Base-by-base conservation (phyloP, 345 rosid genomes). In the Camelina hispida region DNA sequence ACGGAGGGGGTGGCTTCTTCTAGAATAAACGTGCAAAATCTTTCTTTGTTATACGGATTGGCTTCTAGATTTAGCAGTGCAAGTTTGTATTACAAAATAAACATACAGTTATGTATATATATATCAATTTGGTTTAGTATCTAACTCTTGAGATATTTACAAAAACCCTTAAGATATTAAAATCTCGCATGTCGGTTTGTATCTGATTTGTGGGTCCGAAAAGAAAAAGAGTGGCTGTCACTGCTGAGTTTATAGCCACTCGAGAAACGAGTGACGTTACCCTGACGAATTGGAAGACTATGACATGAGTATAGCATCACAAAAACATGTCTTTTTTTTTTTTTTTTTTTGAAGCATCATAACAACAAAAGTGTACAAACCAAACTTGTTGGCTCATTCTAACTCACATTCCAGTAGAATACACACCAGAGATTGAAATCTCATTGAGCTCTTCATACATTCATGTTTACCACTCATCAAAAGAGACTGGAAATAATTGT, bases 231-330 rank as follows among this genome's bases (percentile, higher is more conserved):
- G 73, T 67, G 73, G 61, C 53, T 67, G 7, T 38, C 13, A 58
- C 68, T 38, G 34, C 43, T 52, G 15, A 37, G 52, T 25, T 28
- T 43, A 55, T 38, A 73, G 54, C 73, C 68, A 60, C 79, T 59
- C 52, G 53, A 30, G 47, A 68, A 60, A 38, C 22, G 3, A 56
- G 60, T 58, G 52, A 66, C 38, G 50, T 58, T 58, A 14, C 34
- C 17, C 64, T 32, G 2, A 66, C 48, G 8, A 47, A 18, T 57
- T n/a, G n/a, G 18, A 35, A 7, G 25, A 46, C 56, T 17, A 16
- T 47, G n/a, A 66, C 37, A 59, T 48, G 37, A 9, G 20, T 28
- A 46, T 54, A 54, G 63, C 46, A 59, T 20, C 2, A 47, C 9
- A 16, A 47, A 20, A 16, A 25, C 61, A 16, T 38, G 60, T 23